Percentiles rank a stretch among this genome's conserved stretches.
phyloP scores from a whole-genome alignment of 768 basidiomycete species.

The Pseudohyphozyma bogoriensis region DNA sequence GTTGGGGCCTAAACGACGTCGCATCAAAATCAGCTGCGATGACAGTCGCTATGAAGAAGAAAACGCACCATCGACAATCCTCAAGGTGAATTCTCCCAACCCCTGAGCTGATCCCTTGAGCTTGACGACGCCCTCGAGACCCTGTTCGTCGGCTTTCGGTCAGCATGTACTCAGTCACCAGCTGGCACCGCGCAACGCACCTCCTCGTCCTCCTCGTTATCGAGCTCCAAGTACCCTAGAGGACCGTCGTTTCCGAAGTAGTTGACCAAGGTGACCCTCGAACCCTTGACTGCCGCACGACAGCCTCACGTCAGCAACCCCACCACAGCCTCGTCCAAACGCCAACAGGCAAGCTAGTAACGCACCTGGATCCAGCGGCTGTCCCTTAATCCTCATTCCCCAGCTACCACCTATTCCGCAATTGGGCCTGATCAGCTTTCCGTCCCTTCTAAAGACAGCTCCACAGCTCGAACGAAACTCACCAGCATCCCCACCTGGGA shows the following conservation, averaged over 20 bases:
- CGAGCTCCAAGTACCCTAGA: constrained; percentile 68
- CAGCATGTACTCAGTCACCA: background rate
- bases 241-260: constrained; percentile 75
- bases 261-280: constrained; percentile 67
- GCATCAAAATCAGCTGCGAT: background rate
- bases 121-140: constrained; percentile 57
- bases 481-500: constrained; percentile 68
- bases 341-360: background rate
- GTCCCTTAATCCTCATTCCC: constrained; percentile 73
- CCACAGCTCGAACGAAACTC: background rate
- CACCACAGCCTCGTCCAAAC: background rate
- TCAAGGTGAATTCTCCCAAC: constrained; percentile 70
- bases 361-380: constrained; percentile 60
- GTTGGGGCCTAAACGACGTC: constrained; percentile 8
- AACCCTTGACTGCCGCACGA: constrained; percentile 40
- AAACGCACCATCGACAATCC: constrained; percentile 30
- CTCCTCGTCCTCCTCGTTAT: constrained; percentile 62
- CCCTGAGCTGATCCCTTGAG: constrained; percentile 66
- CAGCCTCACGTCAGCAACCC: background rate
- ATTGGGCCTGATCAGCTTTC: background rate
- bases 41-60: background rate
- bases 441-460: too few species aligned
- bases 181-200: constrained; percentile 43
- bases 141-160: constrained; percentile 45
- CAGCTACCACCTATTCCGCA: constrained; percentile 53